Evolutionary conservation across 257 asterid species (phyloP), one percentile per base, ranked within the genome.

Genomic region (Parsonsia alboflavescens): DNA sequence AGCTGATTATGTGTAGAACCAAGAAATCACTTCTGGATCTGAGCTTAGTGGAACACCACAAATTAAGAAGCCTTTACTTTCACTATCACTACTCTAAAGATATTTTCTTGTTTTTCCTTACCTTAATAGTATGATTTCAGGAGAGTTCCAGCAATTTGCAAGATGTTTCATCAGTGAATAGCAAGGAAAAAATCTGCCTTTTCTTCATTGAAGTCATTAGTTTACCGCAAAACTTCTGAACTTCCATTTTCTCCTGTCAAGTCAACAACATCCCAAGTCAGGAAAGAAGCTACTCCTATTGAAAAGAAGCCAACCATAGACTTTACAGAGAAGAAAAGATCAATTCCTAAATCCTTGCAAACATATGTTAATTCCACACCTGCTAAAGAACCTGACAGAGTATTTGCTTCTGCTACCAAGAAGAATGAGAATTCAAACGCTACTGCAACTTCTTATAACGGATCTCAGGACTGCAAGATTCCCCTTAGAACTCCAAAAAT

Each of bases 61-160:
- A 48, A 80, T 85, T 73, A 91, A 91, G 87, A 91, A 83, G 84
- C 98, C 96, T 73, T 85, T 91, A 78, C 53, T 11, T 2, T 10
- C 6, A 9, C 21, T 65, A 12, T 17, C 28, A 16, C 7, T 42
- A 7, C 16, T 65, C 50, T 65, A 5, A 17, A 16, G 50, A 2
- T 68, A 41, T 1, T 39, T 17, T 24, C 0, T 48, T 69, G 46
- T n/a, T 70, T 46, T 70, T 50, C 24, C 73, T 70, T 44, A 70
- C 6, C 17, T 30, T 21, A 17, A 4, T 5, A 10, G 22, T 15
- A 8, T 53, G 24, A 30, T 22, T 80, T 44, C 75, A 72, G 84
- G 90, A 85, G 85, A 82, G 56, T 69, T 80, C 78, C 19, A 82
- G 81, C 68, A 77, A 70, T 49, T 79, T 75, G 45, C 83, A 79